These are phyloP conservation scores for Aureobasidium sp. DNA, from an alignment of 2,329 filamentous ascomycete genomes.

Conservation along the genomic window DNA sequence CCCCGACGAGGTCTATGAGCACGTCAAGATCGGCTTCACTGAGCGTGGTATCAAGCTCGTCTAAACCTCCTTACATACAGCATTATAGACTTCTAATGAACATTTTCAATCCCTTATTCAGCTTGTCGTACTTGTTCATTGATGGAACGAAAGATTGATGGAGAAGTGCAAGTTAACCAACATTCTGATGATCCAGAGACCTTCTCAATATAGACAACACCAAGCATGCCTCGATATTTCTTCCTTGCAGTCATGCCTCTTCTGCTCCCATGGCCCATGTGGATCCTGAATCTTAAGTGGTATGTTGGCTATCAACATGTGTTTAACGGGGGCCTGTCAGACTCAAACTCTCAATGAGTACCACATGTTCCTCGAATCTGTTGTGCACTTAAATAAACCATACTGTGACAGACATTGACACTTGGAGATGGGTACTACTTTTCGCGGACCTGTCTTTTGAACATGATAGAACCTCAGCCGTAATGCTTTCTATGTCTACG, in stretches of 20 bases:
- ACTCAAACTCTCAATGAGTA: no score
- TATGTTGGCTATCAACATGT: no score
- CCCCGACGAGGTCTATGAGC: slow-evolving; percentile 58
- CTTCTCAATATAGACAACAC: no score
- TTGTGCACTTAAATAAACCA: no score
- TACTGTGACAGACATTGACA: no score
- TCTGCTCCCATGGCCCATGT: no score
- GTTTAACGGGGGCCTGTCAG: no score
- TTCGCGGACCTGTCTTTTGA: no score
- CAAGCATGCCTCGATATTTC: neutral
- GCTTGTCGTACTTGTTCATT: neutral
- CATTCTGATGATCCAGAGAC: neutral
- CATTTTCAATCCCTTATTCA: neutral
- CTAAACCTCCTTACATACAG: neutral
- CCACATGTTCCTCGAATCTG: no score
- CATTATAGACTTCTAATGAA: neutral
- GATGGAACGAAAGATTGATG: neutral
- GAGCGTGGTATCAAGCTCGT: slow-evolving; percentile 33
- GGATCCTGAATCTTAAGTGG: no score
- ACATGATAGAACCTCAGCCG: no score
- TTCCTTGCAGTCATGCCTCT: neutral
- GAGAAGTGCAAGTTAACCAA: neutral
- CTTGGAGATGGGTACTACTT: no score
- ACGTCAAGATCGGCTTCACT: slow-evolving; percentile 44
- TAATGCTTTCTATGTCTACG: neutral